These are phyloP conservation scores for Penicillium flavigenum DNA, from an alignment of 495 filamentous ascomycete species.

Conservation along the genomic window DNA sequence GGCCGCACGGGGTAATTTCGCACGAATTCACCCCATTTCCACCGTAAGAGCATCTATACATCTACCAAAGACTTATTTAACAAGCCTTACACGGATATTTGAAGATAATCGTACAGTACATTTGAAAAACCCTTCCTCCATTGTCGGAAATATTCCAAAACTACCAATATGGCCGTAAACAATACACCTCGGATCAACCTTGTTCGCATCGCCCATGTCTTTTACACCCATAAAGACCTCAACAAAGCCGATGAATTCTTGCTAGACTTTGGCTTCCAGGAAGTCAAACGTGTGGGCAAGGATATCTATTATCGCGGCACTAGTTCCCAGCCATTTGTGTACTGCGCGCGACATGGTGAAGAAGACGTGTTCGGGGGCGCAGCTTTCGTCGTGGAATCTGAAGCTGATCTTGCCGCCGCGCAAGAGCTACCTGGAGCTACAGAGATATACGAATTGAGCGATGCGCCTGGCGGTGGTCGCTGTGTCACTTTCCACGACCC, in stretches of 20 bases:
- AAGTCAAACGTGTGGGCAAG: conserved; percentile 38
- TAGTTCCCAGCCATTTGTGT: conserved; percentile 54
- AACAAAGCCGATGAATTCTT: conserved; percentile 47
- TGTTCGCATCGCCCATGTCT: conserved; percentile 54
- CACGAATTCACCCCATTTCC: not conserved
- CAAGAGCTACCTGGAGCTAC: not conserved
- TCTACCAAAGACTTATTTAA: no score
- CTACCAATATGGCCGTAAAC: not conserved
- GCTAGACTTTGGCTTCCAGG: conserved; percentile 55
- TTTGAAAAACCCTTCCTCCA: no score
- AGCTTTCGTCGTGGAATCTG: conserved; percentile 54
- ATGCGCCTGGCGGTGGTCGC: conserved; percentile 2
- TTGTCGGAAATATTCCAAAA: not conserved
- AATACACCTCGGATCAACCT: not conserved
- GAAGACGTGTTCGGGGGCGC: conserved; percentile 51
- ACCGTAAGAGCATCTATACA: not conserved
- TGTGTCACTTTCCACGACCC: conserved; percentile 1
- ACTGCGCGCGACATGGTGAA: conserved; percentile 42
- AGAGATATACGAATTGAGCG: not conserved
- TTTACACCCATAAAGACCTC: conserved; percentile 54
- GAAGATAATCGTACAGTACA: no score
- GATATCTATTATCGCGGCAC: conserved; percentile 58
- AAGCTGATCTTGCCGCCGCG: conserved; percentile 45
- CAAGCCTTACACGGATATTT: no score
- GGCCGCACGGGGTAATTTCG: not conserved